These are phyloP conservation scores for Kluyveromyces lactis DNA, from an alignment of 805 yeast genomes.

Conservation along the genomic window DNA sequence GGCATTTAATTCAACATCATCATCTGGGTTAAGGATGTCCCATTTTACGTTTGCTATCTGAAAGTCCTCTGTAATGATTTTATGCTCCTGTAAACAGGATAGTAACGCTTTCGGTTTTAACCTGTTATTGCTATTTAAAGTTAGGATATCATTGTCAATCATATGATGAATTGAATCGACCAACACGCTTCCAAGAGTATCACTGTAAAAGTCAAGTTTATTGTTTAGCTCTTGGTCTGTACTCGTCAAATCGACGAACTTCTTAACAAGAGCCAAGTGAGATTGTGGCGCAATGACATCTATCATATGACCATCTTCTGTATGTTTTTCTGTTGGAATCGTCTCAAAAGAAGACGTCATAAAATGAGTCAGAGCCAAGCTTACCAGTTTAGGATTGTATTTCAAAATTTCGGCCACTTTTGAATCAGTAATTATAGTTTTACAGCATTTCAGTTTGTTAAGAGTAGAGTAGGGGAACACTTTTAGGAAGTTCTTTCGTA, in stretches of 20 bases:
- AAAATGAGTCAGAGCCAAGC: neutral
- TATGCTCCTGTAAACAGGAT: neutral
- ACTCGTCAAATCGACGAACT: neutral
- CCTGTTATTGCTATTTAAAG: neutral
- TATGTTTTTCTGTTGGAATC: neutral
- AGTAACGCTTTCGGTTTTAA: neutral
- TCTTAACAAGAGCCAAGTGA: conserved; percentile 1
- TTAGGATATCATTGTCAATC: neutral
- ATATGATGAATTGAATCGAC: neutral
- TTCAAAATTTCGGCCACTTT: neutral
- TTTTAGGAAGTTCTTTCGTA: conserved; percentile 4
- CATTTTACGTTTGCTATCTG: neutral
- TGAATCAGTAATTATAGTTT: neutral
- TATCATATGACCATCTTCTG: neutral
- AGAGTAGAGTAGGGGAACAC: conserved; percentile 22
- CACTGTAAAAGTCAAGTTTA: no score
- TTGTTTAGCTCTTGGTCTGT: neutral
- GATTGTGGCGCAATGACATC: neutral
- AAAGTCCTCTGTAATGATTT: neutral
- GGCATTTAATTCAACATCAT: neutral
- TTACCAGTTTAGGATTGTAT: neutral
- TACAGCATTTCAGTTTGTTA: neutral
- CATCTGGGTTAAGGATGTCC: neutral
- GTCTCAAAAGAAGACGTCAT: neutral
- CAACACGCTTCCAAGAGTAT: neutral